A percentile compares a stretch with the other conserved stretches of the same genome.
Evolutionary conservation across 768 basidiomycete species (phyloP).

Genomic region (Rhodotorula paludigena): DNA sequence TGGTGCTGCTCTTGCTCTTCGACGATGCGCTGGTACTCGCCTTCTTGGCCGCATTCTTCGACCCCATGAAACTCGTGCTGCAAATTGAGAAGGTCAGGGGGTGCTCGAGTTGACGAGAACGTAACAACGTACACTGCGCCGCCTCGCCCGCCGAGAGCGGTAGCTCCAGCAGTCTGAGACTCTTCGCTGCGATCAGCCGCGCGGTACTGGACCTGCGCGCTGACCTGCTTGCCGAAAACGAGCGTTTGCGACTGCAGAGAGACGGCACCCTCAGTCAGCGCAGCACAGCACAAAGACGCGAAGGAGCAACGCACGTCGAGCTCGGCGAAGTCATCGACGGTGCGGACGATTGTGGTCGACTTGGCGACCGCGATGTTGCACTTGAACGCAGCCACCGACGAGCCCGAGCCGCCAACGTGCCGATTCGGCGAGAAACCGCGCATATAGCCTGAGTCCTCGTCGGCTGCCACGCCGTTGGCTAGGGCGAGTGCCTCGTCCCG

Average conservation of each 20-base stretch:
- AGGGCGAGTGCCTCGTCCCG: not conserved
- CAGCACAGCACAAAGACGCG: rapidly evolving
- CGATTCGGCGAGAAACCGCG: not conserved
- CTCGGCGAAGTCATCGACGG: conserved; percentile 5
- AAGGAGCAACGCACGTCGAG: conserved; percentile 15
- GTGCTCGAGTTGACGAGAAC: too few species aligned
- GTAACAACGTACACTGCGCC: conserved; percentile 25
- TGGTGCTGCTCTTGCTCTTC: not conserved
- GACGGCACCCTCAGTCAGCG: not conserved
- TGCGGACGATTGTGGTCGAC: not conserved
- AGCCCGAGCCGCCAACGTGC: conserved; percentile 5
- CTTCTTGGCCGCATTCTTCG: not conserved
- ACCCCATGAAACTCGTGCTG: conserved; percentile 26
- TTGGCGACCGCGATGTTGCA: conserved; percentile 8
- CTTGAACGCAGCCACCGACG: conserved; percentile 9
- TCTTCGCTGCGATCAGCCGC: conserved; percentile 21
- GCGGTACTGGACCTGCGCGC: conserved; percentile 10
- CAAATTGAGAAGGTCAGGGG: too few species aligned
- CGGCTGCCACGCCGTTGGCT: not conserved
- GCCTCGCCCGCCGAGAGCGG: not conserved
- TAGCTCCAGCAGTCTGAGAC: not conserved
- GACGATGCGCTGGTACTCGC: not conserved
- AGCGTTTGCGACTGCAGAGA: conserved; percentile 12
- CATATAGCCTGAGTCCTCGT: not conserved
- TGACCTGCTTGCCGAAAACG: not conserved